Conservation (phyloP, 129 eudicot genomes). For the Pittosporum tobira region DNA sequence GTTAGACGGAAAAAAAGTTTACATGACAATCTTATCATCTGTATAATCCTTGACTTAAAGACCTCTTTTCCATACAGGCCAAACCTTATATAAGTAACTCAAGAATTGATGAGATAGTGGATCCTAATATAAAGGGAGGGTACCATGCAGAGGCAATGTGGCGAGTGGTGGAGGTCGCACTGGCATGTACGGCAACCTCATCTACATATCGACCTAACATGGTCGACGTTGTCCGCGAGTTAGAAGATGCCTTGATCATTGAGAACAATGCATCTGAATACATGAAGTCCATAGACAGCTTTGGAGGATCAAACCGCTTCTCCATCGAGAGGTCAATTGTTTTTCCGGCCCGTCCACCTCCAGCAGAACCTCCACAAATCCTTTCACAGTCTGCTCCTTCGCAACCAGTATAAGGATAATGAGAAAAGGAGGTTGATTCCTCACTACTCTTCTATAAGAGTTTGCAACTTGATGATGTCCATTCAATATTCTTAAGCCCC, state of each 20-base stretch:
- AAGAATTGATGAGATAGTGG: conserved; percentile 74
- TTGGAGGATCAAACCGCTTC: conserved; percentile 72
- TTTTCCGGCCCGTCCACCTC: conserved; percentile 36
- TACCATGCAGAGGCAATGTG: conserved; percentile 90
- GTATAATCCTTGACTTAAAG: background rate
- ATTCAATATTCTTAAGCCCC: background rate
- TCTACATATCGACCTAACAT: conserved; percentile 71
- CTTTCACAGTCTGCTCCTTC: conserved; percentile 62
- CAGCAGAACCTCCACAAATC: conserved; percentile 43
- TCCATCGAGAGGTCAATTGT: conserved; percentile 66
- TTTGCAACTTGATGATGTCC: conserved; percentile 1
- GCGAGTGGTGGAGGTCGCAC: conserved; percentile 84
- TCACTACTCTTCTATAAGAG: too few relatives aligned
- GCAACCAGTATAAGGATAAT: conserved; percentile 44
- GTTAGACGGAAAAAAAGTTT: background rate
- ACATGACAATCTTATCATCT: background rate
- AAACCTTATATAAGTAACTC: conserved; percentile 69
- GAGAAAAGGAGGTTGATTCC: conserved; percentile 22
- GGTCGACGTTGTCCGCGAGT: conserved; percentile 79
- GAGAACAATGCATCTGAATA: conserved; percentile 86
- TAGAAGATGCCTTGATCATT: conserved; percentile 80
- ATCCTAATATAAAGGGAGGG: conserved; percentile 71
- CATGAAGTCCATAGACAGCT: conserved; percentile 78
- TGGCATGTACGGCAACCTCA: conserved; percentile 70
- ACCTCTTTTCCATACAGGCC: conserved; percentile 33